Evolutionary conservation across 1,284 basidiomycete species (phyloP).

Genomic region (Golubevia sp.): DNA sequence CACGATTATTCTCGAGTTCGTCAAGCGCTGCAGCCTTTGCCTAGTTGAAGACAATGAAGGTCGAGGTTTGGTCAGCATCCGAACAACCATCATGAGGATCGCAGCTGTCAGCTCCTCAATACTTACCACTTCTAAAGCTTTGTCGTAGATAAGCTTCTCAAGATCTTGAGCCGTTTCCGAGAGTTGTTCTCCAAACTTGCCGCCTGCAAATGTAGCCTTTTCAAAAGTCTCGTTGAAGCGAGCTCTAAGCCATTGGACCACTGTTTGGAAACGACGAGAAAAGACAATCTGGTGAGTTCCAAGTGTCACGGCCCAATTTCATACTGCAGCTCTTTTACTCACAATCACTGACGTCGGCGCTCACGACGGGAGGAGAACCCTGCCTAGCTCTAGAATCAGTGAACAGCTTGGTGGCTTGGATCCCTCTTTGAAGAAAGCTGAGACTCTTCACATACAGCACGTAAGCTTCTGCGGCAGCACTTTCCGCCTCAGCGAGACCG

Average conservation of each 20-base stretch:
- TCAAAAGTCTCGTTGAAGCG: constrained; percentile 55
- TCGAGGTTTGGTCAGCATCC: background rate
- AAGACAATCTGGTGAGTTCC: too few species aligned
- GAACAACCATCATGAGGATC: background rate
- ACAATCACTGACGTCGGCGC: constrained; percentile 43
- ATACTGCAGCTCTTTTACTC: too few species aligned
- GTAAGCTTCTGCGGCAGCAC: constrained; percentile 46
- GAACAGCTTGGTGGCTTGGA: constrained; percentile 31
- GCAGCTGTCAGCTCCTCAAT: too few species aligned
- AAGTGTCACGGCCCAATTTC: too few species aligned
- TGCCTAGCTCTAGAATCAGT: constrained; percentile 27
- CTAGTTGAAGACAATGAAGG: background rate
- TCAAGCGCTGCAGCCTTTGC: constrained; percentile 50
- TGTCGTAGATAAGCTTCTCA: constrained; percentile 58
- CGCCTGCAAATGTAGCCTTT: constrained; percentile 48
- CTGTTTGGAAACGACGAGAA: background rate
- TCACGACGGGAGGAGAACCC: constrained; percentile 21
- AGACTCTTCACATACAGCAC: constrained; percentile 51
- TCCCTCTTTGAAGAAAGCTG: constrained; percentile 50
- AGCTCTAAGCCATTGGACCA: constrained; percentile 46
- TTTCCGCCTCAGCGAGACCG: constrained; percentile 18
- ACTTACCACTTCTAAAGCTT: constrained; percentile 47
- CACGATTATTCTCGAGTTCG: constrained; percentile 55
- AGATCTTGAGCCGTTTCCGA: constrained; percentile 46
- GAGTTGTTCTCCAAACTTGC: constrained; percentile 31